These are phyloP conservation scores for Coemansia sp. DNA, from an alignment of 192 early-diverging fungal genomes.

Conservation along the genomic window DNA sequence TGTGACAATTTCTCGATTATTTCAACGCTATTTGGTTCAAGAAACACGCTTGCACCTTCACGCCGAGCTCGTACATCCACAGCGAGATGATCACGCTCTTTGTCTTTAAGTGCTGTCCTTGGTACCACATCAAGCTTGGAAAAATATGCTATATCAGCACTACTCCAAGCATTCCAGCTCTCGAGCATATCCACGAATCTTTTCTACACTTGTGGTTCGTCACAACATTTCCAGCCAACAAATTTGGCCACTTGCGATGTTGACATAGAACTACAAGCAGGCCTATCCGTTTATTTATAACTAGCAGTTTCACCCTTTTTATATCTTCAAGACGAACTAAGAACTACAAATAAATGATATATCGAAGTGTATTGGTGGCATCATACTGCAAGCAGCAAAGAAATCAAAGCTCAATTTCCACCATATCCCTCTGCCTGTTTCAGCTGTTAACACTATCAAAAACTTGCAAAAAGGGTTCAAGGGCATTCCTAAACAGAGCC, in stretches of 20 bases:
- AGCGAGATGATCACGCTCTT: background rate
- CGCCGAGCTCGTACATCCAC: background rate
- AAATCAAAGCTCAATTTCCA: too few relatives aligned
- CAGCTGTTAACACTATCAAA: too few relatives aligned
- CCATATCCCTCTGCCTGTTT: too few relatives aligned
- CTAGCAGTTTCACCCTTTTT: too few relatives aligned
- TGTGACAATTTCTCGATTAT: constrained; percentile 1
- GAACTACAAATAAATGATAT: too few relatives aligned
- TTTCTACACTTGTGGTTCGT: background rate
- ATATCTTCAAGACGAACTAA: too few relatives aligned
- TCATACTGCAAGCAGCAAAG: too few relatives aligned
- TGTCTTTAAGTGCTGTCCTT: background rate
- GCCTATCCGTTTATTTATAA: too few relatives aligned
- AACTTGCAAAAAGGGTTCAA: too few relatives aligned
- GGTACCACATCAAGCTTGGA: background rate
- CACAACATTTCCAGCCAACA: background rate
- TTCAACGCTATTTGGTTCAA: background rate
- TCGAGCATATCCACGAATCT: background rate
- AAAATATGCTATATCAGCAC: background rate
- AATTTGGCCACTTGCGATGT: constrained; percentile 9
- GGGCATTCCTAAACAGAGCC: too few relatives aligned
- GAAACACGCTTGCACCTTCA: background rate
- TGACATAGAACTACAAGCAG: background rate
- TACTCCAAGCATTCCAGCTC: background rate
- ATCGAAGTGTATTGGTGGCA: too few relatives aligned